Percentiles rank a stretch among this genome's conserved stretches.
Evolutionary conservation across 371 early-diverging fungal genomes (phyloP).

Genomic region (Umbelopsis sp.): DNA sequence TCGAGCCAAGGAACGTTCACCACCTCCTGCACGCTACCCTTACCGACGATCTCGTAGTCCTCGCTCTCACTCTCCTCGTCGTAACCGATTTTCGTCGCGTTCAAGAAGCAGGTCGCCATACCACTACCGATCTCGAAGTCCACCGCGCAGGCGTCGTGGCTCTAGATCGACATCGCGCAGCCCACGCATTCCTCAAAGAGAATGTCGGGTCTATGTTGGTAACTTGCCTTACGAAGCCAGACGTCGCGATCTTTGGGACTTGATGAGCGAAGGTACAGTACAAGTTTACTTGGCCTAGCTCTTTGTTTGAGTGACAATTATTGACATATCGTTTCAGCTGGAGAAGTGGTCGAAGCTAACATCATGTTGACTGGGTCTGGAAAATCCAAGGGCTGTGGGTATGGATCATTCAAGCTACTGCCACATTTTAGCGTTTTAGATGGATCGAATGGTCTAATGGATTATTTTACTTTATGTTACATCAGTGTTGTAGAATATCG

Average conservation of each 20-base stretch:
- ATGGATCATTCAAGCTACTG: conserved; percentile 16
- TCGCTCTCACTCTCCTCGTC: conserved; percentile 26
- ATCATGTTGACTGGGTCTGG: conserved; percentile 64
- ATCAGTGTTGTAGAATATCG: conserved; percentile 79
- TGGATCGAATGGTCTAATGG: background rate
- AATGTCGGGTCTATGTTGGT: conserved; percentile 68
- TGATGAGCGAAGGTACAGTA: conserved; percentile 74
- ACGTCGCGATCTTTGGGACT: conserved; percentile 73
- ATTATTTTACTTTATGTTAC: conserved; percentile 8
- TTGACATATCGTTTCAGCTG: conserved; percentile 43
- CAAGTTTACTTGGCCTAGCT: background rate
- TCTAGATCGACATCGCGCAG: conserved; percentile 26
- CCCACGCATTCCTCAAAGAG: conserved; percentile 25
- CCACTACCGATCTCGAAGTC: conserved; percentile 18
- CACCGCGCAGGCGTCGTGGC: conserved; percentile 22
- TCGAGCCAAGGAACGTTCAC: conserved; percentile 29
- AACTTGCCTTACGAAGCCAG: conserved; percentile 67
- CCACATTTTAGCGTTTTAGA: background rate
- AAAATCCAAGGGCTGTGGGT: conserved; percentile 68
- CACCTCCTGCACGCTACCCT: conserved; percentile 22
- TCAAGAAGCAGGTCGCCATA: conserved; percentile 22
- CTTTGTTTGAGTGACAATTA: background rate
- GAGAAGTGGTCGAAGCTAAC: conserved; percentile 73
- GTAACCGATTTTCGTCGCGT: conserved; percentile 24
- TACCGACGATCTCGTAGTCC: conserved; percentile 26